These are phyloP conservation scores for Fusarium avenaceum DNA, from an alignment of 2,329 filamentous ascomycete genomes.

Conservation along the genomic window DNA sequence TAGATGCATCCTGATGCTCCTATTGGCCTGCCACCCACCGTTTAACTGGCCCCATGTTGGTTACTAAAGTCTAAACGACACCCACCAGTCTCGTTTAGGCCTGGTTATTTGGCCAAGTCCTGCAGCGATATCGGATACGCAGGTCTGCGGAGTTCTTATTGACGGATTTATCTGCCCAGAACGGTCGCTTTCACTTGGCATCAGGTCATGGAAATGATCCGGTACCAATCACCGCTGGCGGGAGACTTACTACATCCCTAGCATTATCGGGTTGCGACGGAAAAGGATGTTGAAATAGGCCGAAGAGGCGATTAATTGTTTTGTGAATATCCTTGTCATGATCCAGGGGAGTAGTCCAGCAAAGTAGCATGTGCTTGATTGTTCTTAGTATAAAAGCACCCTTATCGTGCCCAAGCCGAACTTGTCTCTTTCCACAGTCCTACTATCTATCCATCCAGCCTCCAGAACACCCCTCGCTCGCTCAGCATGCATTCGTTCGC, in stretches of 20 bases:
- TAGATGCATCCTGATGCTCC: slow-evolving; percentile 26
- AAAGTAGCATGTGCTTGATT: background rate
- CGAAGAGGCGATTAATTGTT: background rate
- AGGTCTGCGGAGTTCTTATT: background rate
- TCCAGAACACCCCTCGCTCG: background rate
- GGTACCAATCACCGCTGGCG: background rate
- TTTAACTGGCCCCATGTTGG: background rate
- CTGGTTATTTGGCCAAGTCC: background rate
- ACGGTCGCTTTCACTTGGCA: slow-evolving; percentile 30
- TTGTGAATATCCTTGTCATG: background rate
- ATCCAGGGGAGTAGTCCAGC: background rate
- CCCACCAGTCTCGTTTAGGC: slow-evolving; percentile 1
- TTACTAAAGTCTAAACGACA: background rate
- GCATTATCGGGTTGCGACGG: background rate
- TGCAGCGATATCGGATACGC: slow-evolving; percentile 30
- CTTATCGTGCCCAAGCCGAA: background rate
- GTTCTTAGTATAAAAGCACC: background rate
- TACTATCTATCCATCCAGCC: background rate
- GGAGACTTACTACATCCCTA: background rate
- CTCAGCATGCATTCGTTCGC: slow-evolving; percentile 36
- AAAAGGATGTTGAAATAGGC: background rate
- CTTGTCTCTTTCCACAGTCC: background rate
- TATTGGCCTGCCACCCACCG: slow-evolving; percentile 13
- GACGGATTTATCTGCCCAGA: background rate
- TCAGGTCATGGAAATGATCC: slow-evolving; percentile 19